These are phyloP conservation scores for Aureobasidium uvarum DNA, from an alignment of 2,329 filamentous ascomycete genomes.

Conservation along the genomic window DNA sequence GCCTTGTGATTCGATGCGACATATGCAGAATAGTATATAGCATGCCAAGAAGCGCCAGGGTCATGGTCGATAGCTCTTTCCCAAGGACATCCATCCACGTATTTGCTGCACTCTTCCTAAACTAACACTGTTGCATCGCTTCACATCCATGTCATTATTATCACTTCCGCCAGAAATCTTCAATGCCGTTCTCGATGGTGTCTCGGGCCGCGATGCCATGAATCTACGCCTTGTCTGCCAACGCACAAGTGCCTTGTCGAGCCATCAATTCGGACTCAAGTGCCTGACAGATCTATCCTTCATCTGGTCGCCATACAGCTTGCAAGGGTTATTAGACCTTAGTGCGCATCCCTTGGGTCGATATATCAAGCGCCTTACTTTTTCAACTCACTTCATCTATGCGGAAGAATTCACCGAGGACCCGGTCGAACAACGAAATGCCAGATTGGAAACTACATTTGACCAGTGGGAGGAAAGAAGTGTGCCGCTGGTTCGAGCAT, in stretches of 20 bases:
- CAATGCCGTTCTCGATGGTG: neutral
- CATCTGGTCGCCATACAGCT: neutral
- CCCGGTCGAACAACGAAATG: neutral
- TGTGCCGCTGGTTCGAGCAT: neutral
- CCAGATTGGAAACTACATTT: neutral
- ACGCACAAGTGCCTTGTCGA: neutral
- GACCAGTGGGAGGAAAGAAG: neutral
- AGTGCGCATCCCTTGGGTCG: neutral
- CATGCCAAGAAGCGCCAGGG: slow-evolving; percentile 11
- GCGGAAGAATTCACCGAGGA: neutral
- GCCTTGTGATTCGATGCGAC: neutral
- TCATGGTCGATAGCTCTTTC: neutral
- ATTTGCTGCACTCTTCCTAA: no score
- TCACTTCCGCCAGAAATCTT: slow-evolving; percentile 3
- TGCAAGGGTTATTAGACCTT: neutral
- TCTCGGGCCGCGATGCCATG: neutral
- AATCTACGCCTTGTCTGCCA: neutral
- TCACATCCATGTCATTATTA: neutral
- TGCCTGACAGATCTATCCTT: slow-evolving; percentile 1
- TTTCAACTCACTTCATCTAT: neutral
- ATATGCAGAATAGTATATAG: neutral
- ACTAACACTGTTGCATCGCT: neutral
- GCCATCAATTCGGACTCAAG: neutral
- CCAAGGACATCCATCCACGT: neutral
- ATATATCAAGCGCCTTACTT: neutral